Evolutionary conservation across 23 red algal genomes (phyloP).

Genomic region (Gracilaria caudata): DNA sequence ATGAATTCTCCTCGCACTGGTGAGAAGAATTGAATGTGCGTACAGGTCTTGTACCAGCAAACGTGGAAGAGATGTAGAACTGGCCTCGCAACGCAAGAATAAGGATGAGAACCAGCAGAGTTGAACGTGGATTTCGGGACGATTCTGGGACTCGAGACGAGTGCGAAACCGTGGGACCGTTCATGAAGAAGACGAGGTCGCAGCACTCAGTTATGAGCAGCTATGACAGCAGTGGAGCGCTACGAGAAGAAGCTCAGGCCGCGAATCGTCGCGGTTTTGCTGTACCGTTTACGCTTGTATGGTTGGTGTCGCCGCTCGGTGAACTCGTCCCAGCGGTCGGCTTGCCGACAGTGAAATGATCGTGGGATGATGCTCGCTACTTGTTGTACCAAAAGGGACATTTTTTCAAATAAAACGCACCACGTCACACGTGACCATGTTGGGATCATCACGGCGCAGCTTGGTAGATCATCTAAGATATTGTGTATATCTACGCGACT

Average conservation of each 20-base stretch:
- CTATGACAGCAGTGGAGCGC: not conserved
- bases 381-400: not conserved
- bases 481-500: no score
- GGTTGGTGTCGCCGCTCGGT: not conserved
- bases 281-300: not conserved
- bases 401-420: not conserved
- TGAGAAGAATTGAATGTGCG: constrained; percentile 1
- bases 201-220: not conserved
- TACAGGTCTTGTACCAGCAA: constrained; percentile 49
- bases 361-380: no score
- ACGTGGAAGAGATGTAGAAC: constrained; percentile 59
- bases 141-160: not conserved
- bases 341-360: not conserved
- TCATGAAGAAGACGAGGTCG: not conserved
- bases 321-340: not conserved
- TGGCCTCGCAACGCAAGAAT: constrained; percentile 34
- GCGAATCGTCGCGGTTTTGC: not conserved
- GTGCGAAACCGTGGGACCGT: constrained; percentile 4
- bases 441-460: not conserved
- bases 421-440: not conserved
- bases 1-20: not conserved
- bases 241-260: no score
- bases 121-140: constrained; percentile 3
- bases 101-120: constrained; percentile 26
- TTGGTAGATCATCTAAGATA: no score